Evolutionary conservation across 1,284 basidiomycete species (phyloP).

Genomic region (Malassezia dermatis): DNA sequence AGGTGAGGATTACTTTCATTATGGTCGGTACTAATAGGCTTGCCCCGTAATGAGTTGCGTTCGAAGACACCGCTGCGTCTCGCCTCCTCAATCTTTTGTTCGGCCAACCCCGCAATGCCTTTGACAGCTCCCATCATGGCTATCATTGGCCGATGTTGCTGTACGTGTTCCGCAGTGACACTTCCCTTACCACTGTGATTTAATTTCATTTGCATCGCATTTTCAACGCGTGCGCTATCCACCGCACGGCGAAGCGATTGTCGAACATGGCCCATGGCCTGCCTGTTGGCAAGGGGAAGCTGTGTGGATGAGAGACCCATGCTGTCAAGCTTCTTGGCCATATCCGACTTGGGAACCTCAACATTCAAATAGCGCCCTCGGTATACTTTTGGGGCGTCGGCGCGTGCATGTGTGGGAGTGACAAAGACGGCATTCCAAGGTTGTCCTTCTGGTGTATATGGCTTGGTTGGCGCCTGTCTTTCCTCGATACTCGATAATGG

Average conservation of each 20-base stretch:
- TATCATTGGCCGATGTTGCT: background rate
- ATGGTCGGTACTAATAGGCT: constrained; percentile 57
- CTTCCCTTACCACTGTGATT: background rate
- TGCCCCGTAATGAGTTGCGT: constrained; percentile 63
- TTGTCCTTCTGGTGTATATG: constrained; percentile 29
- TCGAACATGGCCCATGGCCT: constrained; percentile 22
- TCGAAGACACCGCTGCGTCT: constrained; percentile 62
- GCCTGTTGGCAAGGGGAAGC: constrained; percentile 51
- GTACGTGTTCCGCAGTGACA: background rate
- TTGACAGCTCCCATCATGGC: constrained; percentile 12
- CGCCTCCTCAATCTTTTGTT: constrained; percentile 54
- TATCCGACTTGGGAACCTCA: constrained; percentile 12
- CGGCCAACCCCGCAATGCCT: constrained; percentile 37
- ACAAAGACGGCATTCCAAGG: constrained; percentile 41
- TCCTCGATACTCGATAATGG: background rate
- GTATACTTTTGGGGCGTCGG: constrained; percentile 1
- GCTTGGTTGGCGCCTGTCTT: background rate
- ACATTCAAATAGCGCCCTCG: background rate
- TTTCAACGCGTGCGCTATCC: background rate
- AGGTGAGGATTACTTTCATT: constrained; percentile 66
- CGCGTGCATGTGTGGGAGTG: constrained; percentile 21
- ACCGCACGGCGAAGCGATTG: background rate
- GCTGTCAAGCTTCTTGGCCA: constrained; percentile 19
- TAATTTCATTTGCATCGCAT: background rate
- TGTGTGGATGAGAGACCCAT: constrained; percentile 19